A percentile compares a stretch with the other conserved stretches of the same genome.
These are phyloP conservation scores for Colletotrichum caudatum DNA, from an alignment of 2,329 filamentous ascomycete genomes.

Conservation along the genomic window DNA sequence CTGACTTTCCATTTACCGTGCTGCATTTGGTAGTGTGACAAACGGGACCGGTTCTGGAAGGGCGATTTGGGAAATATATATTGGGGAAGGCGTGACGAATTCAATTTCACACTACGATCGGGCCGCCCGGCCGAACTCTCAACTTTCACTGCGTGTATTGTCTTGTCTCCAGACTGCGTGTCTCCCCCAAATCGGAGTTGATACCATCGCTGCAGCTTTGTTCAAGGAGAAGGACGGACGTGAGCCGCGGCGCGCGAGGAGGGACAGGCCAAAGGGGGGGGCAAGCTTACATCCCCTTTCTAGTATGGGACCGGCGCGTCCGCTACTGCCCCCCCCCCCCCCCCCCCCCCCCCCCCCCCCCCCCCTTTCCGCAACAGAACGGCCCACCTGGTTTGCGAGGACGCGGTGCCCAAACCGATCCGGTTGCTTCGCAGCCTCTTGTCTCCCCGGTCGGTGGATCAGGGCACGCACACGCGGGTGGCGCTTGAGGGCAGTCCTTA, in stretches of 20 bases:
- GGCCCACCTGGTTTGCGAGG: neutral
- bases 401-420: neutral
- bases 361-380: neutral
- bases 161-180: neutral
- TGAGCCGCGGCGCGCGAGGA: neutral
- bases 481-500: no score
- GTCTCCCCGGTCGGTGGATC: neutral
- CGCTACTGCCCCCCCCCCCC: neutral
- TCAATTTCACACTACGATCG: neutral
- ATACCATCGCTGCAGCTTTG: neutral
- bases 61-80: neutral
- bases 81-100: neutral
- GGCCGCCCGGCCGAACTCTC: neutral
- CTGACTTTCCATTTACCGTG: neutral
- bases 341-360: accelerated
- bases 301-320: neutral
- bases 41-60: neutral
- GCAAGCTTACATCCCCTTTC: no score
- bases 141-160: neutral
- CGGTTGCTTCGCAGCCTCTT: neutral
- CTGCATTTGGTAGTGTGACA: neutral
- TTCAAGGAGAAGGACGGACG: no score
- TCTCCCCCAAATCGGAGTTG: neutral
- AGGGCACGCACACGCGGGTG: neutral
- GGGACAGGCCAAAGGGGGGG: no score